Evolutionary conservation across 2,329 filamentous ascomycete species (phyloP).

Genomic region (Seiridium cupressi): DNA sequence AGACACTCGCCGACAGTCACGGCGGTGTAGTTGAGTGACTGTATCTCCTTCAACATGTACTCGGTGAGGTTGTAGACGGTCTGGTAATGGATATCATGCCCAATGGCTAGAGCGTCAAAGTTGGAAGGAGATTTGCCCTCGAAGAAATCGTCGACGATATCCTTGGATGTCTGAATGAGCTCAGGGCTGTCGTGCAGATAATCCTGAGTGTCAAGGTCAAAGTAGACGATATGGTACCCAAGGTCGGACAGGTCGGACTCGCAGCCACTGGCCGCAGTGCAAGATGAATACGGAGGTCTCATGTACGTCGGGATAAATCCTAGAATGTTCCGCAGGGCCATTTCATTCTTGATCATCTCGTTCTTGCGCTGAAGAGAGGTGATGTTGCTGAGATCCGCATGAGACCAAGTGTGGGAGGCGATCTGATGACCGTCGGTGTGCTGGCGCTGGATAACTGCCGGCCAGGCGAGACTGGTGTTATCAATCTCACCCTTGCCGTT

Average conservation of each 20-base stretch:
- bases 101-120: conserved; percentile 47
- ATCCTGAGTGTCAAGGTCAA: conserved; percentile 61
- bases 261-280: conserved; percentile 31
- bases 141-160: conserved; percentile 47
- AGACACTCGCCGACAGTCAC: conserved; percentile 47
- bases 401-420: conserved; percentile 57
- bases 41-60: conserved; percentile 30
- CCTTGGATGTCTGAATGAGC: conserved; percentile 43
- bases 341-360: conserved; percentile 52
- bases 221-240: conserved; percentile 56
- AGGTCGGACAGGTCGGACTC: conserved; percentile 33
- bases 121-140: conserved; percentile 23
- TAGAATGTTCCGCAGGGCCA: conserved; percentile 54
- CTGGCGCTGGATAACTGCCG: conserved; percentile 50
- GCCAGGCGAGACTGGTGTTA: conserved; percentile 41
- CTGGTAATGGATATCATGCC: conserved; percentile 49
- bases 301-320: conserved; percentile 54
- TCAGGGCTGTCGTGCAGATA: conserved; percentile 49
- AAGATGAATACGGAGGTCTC: conserved; percentile 44
- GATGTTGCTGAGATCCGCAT: conserved; percentile 45
- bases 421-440: conserved; percentile 56
- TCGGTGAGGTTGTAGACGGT: conserved; percentile 39
- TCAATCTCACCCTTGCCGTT: conserved; percentile 56
- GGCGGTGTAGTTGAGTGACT: conserved; percentile 30
- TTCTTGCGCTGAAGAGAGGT: conserved; percentile 39